Percentiles rank a stretch among this genome's conserved stretches.
These are phyloP conservation scores for Melastoma candidum DNA, from an alignment of 441 rosid genomes.

Conservation along the genomic window DNA sequence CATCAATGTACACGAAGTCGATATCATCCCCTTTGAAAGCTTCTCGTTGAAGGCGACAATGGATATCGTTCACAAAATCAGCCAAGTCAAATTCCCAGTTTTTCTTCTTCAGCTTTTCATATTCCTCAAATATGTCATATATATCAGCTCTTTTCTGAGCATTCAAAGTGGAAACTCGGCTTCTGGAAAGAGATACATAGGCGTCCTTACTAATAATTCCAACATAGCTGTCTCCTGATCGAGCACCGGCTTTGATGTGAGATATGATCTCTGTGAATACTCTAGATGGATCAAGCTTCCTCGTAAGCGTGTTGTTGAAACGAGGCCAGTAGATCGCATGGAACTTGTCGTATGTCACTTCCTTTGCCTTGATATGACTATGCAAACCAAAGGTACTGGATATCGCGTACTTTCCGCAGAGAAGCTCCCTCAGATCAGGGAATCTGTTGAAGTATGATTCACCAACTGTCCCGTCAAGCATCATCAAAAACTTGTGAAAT, in stretches of 20 bases:
- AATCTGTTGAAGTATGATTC: slow-evolving; percentile 40
- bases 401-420: slow-evolving; percentile 10
- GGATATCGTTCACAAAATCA: slow-evolving; percentile 46
- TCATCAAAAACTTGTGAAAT: slow-evolving; percentile 41
- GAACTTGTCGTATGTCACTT: slow-evolving; percentile 43
- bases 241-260: slow-evolving; percentile 45
- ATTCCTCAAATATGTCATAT: slow-evolving; percentile 30
- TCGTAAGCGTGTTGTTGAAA: slow-evolving; percentile 27
- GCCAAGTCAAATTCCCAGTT: slow-evolving; percentile 45
- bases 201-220: slow-evolving; percentile 24
- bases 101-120: slow-evolving; percentile 37
- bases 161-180: slow-evolving; percentile 27
- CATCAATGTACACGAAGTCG: slow-evolving; percentile 50
- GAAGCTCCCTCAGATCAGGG: slow-evolving; percentile 18
- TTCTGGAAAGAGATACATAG: slow-evolving; percentile 26
- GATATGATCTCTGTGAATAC: slow-evolving; percentile 48
- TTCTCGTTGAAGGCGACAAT: slow-evolving; percentile 23
- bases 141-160: slow-evolving; percentile 21
- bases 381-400: slow-evolving; percentile 20
- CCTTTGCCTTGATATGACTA: slow-evolving; percentile 28
- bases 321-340: slow-evolving; percentile 40
- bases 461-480: slow-evolving; percentile 51
- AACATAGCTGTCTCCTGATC: slow-evolving; percentile 14
- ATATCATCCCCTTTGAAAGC: slow-evolving; percentile 21
- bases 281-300: slow-evolving; percentile 36